These are phyloP conservation scores for Rosellinia necatrix DNA, from an alignment of 2,329 filamentous ascomycete species.

Conservation along the genomic window DNA sequence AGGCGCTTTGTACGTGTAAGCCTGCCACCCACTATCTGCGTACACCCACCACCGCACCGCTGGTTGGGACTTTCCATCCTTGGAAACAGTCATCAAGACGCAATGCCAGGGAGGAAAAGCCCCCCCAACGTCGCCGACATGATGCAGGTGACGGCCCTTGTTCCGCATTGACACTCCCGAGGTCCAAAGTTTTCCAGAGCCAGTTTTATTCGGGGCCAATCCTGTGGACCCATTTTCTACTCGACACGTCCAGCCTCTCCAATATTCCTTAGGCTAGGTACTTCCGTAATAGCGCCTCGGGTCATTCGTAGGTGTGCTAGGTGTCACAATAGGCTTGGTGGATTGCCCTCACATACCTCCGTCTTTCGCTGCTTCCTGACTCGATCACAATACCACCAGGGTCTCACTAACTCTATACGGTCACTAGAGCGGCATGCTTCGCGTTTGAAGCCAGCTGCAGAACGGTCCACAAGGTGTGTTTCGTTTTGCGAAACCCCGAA, in stretches of 20 bases:
- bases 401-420: background rate
- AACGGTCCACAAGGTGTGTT: constrained; percentile 22
- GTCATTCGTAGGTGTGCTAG: constrained; percentile 14
- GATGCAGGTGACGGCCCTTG: constrained; percentile 24
- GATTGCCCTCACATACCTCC: constrained; percentile 8
- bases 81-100: constrained; percentile 22
- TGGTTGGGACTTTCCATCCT: no score
- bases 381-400: constrained; percentile 13
- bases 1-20: no score
- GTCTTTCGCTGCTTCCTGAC: constrained; percentile 1
- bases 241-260: constrained; percentile 16
- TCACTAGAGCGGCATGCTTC: constrained; percentile 7
- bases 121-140: constrained; percentile 11
- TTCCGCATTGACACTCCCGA: constrained; percentile 25
- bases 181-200: constrained; percentile 1
- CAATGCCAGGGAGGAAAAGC: background rate
- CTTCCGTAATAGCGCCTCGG: constrained; percentile 1
- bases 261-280: no score
- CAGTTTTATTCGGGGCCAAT: constrained; percentile 1
- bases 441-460: constrained; percentile 5
- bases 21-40: no score
- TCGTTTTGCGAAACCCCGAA: constrained; percentile 14
- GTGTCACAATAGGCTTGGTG: constrained; percentile 22
- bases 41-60: no score
- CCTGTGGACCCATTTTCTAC: background rate